These are phyloP conservation scores for Ogataea henricii DNA, from an alignment of 805 yeast genomes.

Conservation along the genomic window DNA sequence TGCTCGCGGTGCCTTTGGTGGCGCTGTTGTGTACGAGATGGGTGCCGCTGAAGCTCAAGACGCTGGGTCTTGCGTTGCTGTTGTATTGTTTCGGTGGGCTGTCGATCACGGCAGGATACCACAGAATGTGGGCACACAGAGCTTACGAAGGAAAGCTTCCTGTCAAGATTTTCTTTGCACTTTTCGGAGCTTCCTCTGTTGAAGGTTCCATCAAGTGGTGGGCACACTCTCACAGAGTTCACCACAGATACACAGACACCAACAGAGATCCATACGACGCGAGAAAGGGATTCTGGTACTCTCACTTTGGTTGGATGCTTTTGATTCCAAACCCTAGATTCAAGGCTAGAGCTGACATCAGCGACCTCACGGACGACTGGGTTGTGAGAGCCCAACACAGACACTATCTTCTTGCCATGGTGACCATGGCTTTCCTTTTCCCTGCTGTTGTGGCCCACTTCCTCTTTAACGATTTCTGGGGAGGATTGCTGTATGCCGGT, in stretches of 20 bases:
- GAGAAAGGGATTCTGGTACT: slow-evolving; percentile 78
- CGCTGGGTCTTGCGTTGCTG: slow-evolving; percentile 48
- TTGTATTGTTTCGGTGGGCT: slow-evolving; percentile 64
- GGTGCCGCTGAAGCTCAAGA: slow-evolving; percentile 52
- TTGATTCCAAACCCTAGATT: slow-evolving; percentile 77
- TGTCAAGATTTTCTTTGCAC: slow-evolving; percentile 63
- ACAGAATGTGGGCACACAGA: slow-evolving; percentile 77
- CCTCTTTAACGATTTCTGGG: slow-evolving; percentile 60
- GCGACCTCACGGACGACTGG: slow-evolving; percentile 78
- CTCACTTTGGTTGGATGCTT: slow-evolving; percentile 88
- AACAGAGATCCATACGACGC: slow-evolving; percentile 85
- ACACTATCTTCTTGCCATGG: slow-evolving; percentile 67
- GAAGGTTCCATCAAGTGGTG: slow-evolving; percentile 91
- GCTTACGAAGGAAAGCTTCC: slow-evolving; percentile 66
- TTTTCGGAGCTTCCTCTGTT: slow-evolving; percentile 80
- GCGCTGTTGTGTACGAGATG: slow-evolving; percentile 51
- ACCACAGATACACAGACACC: slow-evolving; percentile 86
- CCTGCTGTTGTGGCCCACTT: slow-evolving; percentile 62
- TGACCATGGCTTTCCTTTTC: slow-evolving; percentile 57
- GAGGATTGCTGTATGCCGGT: slow-evolving; percentile 80
- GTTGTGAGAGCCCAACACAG: slow-evolving; percentile 80
- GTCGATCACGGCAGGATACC: slow-evolving; percentile 85
- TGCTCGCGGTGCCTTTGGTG: slow-evolving; percentile 56
- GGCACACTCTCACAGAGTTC: slow-evolving; percentile 84
- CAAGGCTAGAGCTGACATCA: slow-evolving; percentile 79